Conservation (phyloP, 805 yeast genomes). For the Candida ficus region DNA sequence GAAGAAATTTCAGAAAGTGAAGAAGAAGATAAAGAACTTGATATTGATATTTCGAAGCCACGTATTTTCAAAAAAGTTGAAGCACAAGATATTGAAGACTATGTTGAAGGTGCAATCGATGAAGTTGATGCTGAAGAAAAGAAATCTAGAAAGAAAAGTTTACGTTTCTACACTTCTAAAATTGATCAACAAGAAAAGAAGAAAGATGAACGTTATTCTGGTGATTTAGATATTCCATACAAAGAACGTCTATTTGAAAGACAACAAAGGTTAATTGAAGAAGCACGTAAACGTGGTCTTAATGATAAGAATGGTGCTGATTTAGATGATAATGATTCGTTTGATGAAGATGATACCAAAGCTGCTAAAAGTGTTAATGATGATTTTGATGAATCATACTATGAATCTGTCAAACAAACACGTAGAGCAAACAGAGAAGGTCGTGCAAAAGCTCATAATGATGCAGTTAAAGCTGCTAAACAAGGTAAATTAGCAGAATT, state of each 20-base stretch:
- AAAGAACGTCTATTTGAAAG: conserved; percentile 86
- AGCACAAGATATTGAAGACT: conserved; percentile 42
- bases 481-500: conserved; percentile 79
- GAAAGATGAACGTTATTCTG: conserved; percentile 54
- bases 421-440: conserved; percentile 45
- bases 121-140: conserved; percentile 87
- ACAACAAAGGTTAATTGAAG: conserved; percentile 80
- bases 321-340: conserved; percentile 44
- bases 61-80: conserved; percentile 43
- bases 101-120: conserved; percentile 66
- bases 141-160: conserved; percentile 67
- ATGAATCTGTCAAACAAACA: conserved; percentile 45
- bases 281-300: conserved; percentile 80
- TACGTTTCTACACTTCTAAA: conserved; percentile 95
- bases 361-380: conserved; percentile 37
- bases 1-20: conserved; percentile 9
- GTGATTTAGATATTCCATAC: conserved; percentile 90
- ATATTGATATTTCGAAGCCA: conserved; percentile 46
- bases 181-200: conserved; percentile 79
- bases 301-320: conserved; percentile 51
- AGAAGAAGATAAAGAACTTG: conserved; percentile 29
- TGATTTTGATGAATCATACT: conserved; percentile 52
- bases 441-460: conserved; percentile 59
- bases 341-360: conserved; percentile 40
- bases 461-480: conserved; percentile 73